Percentiles rank a stretch among this genome's conserved stretches.
Conservation (phyloP, 2,329 filamentous ascomycete species). For the Coniosporium tulheliwenetii region DNA sequence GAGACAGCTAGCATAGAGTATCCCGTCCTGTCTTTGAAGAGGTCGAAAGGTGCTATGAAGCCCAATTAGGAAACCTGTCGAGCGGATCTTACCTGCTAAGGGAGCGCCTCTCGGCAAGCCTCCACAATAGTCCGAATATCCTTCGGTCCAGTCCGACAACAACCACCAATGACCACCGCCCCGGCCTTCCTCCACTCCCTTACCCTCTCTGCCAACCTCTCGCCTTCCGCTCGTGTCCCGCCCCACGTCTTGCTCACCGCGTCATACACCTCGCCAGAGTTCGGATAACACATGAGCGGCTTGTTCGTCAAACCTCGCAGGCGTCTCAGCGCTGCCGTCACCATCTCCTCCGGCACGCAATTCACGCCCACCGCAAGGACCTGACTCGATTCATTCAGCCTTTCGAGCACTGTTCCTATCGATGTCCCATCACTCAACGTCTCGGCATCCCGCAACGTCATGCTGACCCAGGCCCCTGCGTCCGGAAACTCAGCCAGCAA, state of each 20-base stretch:
- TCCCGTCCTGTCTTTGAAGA: too few relatives aligned
- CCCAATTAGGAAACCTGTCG: too few relatives aligned
- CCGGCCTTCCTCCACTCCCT: constrained; percentile 19
- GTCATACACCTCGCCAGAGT: constrained; percentile 31
- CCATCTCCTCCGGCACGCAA: constrained; percentile 22
- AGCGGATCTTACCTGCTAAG: constrained; percentile 2
- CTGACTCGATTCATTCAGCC: constrained; percentile 14
- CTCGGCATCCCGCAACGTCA: constrained; percentile 20
- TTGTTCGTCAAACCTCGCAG: constrained; percentile 15
- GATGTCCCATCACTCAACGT: constrained; percentile 27
- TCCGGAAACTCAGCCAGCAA: constrained; percentile 23
- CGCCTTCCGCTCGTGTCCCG: constrained; percentile 8
- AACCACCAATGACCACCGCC: constrained; percentile 29
- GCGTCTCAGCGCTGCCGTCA: constrained; percentile 15
- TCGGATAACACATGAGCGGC: constrained; percentile 26
- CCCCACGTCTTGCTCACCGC: constrained; percentile 20
- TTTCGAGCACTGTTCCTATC: constrained; percentile 14
- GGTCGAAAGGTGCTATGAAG: too few relatives aligned
- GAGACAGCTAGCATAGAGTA: too few relatives aligned
- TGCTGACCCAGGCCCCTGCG: constrained; percentile 23
- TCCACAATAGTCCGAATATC: constrained; percentile 20
- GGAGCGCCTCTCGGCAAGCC: constrained; percentile 5
- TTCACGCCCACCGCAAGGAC: constrained; percentile 30
- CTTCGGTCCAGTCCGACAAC: constrained; percentile 27
- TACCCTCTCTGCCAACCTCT: constrained; percentile 13